Evolutionary conservation across 805 yeast species (phyloP).

Genomic region (Candida germanica): DNA sequence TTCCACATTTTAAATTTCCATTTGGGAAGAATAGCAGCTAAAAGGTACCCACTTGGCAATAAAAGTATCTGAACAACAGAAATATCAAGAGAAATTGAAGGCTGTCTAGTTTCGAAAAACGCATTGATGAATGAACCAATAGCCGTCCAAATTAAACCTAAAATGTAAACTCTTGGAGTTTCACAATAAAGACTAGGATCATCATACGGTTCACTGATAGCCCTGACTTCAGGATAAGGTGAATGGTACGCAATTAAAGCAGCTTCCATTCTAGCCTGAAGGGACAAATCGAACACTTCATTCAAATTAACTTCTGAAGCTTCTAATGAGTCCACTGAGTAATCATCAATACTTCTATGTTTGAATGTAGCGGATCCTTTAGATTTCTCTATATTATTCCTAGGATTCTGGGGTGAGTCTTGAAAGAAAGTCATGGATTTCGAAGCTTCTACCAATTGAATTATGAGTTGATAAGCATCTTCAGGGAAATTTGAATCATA

Average conservation of each 20-base stretch:
- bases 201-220: conserved; percentile 58
- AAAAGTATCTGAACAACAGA: conserved; percentile 45
- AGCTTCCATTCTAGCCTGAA: conserved; percentile 40
- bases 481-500: conserved; percentile 33
- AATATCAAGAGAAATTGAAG: conserved; percentile 41
- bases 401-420: background rate
- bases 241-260: conserved; percentile 41
- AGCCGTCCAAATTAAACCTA: conserved; percentile 51
- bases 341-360: conserved; percentile 2
- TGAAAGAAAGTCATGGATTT: background rate
- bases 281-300: conserved; percentile 22
- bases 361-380: conserved; percentile 3
- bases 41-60: conserved; percentile 39
- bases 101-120: conserved; percentile 54
- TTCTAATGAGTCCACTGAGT: conserved; percentile 20
- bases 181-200: conserved; percentile 48
- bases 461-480: conserved; percentile 23
- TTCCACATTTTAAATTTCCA: conserved; percentile 19
- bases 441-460: conserved; percentile 10
- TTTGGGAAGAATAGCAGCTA: conserved; percentile 44
- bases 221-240: conserved; percentile 65
- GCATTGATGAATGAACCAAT: conserved; percentile 54
- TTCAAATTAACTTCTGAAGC: conserved; percentile 21
- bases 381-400: background rate
- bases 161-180: conserved; percentile 52